Percentiles rank a stretch among this genome's conserved stretches.
These are phyloP conservation scores for Calocybe gambosa DNA, from an alignment of 1,284 basidiomycete genomes.

Conservation along the genomic window DNA sequence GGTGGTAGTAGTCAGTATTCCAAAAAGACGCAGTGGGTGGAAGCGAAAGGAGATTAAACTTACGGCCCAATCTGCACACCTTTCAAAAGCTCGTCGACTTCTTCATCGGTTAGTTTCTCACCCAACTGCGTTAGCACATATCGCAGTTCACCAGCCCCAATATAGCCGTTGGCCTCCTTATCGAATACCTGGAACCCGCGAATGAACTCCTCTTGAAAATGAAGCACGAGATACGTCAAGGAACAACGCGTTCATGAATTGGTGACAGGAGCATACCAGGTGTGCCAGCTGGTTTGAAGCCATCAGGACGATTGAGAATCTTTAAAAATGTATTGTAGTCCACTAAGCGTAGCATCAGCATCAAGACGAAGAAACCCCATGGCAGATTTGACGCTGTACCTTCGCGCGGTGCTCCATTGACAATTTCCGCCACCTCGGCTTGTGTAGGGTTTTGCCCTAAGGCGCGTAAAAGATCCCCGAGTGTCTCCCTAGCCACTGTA, in stretches of 20 bases:
- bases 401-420: constrained; percentile 68
- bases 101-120: constrained; percentile 96
- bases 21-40: not conserved
- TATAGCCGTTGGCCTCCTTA: constrained; percentile 96
- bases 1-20: constrained; percentile 14
- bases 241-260: too few relatives aligned
- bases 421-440: constrained; percentile 86
- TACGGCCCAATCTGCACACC: constrained; percentile 85
- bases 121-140: constrained; percentile 95
- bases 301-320: constrained; percentile 92
- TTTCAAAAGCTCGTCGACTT: constrained; percentile 97
- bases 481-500: constrained; percentile 52
- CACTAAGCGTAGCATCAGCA: constrained; percentile 44
- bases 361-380: not conserved
- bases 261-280: constrained; percentile 44
- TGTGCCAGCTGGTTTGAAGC: constrained; percentile 94
- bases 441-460: constrained; percentile 98
- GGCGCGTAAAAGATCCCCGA: constrained; percentile 94
- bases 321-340: constrained; percentile 87
- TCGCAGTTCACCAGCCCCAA: constrained; percentile 87
- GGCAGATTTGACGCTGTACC: constrained; percentile 38
- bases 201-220: constrained; percentile 90
- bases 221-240: not conserved
- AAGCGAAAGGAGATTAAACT: constrained; percentile 22
- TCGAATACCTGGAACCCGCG: constrained; percentile 99